phyloP scores from a whole-genome alignment of 139 green algal species.

The Chlorella ohadii region DNA sequence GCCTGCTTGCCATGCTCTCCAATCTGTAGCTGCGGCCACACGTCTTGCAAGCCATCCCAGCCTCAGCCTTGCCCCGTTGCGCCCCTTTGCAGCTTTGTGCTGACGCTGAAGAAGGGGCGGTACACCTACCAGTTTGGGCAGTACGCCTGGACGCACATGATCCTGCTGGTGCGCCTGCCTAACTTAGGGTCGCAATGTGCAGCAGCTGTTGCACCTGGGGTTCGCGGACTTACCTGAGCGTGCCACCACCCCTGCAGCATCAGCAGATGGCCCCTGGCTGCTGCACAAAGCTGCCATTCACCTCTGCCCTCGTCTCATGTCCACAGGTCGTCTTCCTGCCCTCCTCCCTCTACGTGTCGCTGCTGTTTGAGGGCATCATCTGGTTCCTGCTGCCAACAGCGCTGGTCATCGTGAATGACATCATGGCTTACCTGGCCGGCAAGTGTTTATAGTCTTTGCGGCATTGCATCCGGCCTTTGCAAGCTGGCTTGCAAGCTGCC shows the following conservation, averaged over 20 bases:
- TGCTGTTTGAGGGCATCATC: constrained; percentile 95
- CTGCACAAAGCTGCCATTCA: too few relatives aligned
- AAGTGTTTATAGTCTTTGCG: too few relatives aligned
- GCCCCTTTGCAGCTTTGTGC: constrained; percentile 93
- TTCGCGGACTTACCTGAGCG: too few relatives aligned
- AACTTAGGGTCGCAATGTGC: too few relatives aligned
- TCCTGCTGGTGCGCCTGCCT: constrained; percentile 77
- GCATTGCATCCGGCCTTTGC: too few relatives aligned
- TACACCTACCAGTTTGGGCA: constrained; percentile 98
- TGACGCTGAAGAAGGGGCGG: constrained; percentile 87
- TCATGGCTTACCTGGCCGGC: constrained; percentile 93
- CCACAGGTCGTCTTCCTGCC: constrained; percentile 78
- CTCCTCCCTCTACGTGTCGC: constrained; percentile 89
- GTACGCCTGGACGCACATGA: constrained; percentile 99
- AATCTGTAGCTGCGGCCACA: too few relatives aligned
- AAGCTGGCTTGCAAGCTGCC: too few relatives aligned
- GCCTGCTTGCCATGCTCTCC: too few relatives aligned
- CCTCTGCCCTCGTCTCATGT: background rate
- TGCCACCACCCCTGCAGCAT: too few relatives aligned
- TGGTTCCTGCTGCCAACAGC: constrained; percentile 96
- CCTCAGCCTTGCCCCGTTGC: constrained; percentile 15
- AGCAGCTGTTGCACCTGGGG: too few relatives aligned
- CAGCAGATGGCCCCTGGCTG: too few relatives aligned
- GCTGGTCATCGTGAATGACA: constrained; percentile 98
- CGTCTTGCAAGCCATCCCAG: too few relatives aligned